Evolutionary conservation across 805 yeast genomes (phyloP), one percentile per base, ranked within the genome.

Genomic region (Wickerhamomyces sydowiorum): DNA sequence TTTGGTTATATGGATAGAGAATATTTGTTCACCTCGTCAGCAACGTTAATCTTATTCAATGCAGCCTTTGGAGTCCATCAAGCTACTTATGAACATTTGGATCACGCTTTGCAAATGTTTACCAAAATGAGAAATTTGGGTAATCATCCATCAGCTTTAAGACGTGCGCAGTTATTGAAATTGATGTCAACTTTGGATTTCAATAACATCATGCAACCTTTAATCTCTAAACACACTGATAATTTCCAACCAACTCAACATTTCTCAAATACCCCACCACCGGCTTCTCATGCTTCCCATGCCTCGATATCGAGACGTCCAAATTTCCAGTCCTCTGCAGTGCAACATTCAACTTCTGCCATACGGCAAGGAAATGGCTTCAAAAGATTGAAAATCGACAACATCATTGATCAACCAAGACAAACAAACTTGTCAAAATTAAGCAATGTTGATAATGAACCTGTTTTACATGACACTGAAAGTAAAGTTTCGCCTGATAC

Each of bases 1-100:
- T 85, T 85, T 63, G 93, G 95, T 2, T 85, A 86, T 69, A 84
- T 85, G 91, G 95, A 85, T 56, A 69, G 95, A 52, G 95, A 85
- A 54, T 85, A 85, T 55, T 64, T 85, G 20, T 85, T 83, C 59
- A 84, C 89, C 0, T 77, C 90, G 0, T 79, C 90, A 4, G 83
- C 86, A 5, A 84, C 93, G 0, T 62, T 84, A 37, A 76, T 84
- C 14, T 65, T 85, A 33, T 84, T 83, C 59, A 85, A 82, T 57
- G 81, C 88, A 1, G 82, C 93, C 0, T 85, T 85, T 64, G 95
- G 95, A 7, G 82, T 84, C 7, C 87, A 84, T 55, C 86, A 82
- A 21, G 86, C 85, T 23, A 83, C 91, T 0, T 66, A 72, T 37
- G 79, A 73, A 36, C 87, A 83, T 55, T 61, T 85, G 40, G 90